Evolutionary conservation across 495 filamentous ascomycete genomes (phyloP), one percentile per base, ranked within the genome.

Genomic region (Melanomma pulvis-pyrius): DNA sequence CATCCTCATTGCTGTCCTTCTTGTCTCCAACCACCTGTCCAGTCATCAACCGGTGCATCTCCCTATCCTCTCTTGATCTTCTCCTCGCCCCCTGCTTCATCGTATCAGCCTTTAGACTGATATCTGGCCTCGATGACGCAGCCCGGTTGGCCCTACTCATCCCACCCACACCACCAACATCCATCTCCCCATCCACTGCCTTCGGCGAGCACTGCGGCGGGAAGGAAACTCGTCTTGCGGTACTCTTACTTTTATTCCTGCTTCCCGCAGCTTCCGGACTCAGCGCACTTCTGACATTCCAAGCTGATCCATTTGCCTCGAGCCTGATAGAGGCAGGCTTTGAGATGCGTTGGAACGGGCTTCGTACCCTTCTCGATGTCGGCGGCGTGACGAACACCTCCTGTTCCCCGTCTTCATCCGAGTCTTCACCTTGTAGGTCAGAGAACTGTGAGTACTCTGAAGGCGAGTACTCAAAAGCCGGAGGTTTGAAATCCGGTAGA

Each of bases 311-410:
- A 5, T 34, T 34, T 12, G 5, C 12, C 4, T 34, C 30, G 4
- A 34, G 30, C 30, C 30, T 12, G 12, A 12, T 12, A 34, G 30
- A 34, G 4, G 30, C 5, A 5, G 30, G 30, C 12, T 21, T 52
- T 4, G 21, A 11, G 22, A 52, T 29, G 8, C 15, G 5, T 4
- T 6, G 5, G 21, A 21, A 17, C 6, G 17, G n/a, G 54, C n/a
- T 41, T 15, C 34, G 30, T 17, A 47, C 15, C 15, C 44, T 47
- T 6, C 15, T 17, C 6, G 44, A 49, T 29, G 39, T 48, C 11
- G 57, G 57, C 17, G 57, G 57, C 39, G 57, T 60, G 36, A 28
- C 39, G 2, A 26, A 60, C 5, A 60, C 21, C n/a, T n/a, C n/a
- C n/a, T n/a, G n/a, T n/a, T n/a, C n/a, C n/a, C n/a, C n/a, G 19